Base-by-base conservation (phyloP, 768 basidiomycete species). In the Dioszegia crocea region DNA sequence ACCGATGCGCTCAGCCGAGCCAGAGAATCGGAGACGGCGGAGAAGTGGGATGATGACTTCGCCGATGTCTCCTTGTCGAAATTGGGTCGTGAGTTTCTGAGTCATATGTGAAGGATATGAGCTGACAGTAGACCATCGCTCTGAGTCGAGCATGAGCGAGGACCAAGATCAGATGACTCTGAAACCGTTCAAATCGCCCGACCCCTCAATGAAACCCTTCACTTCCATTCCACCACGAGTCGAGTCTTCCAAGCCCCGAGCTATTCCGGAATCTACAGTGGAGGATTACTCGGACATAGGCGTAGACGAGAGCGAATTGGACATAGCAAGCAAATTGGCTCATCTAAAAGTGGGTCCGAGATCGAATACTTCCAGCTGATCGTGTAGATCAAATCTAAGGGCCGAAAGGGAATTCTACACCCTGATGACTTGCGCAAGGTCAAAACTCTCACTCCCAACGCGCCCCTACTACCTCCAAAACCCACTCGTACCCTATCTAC, bases 1-100 rank as follows among this genome's bases (percentile, higher is more conserved):
- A 66, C 58, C 45, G 61, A 67, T 41, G 67, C 67, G 10, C 51
- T 71, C 19, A 61, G 54, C 16, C 41, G 67, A 30, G 63, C 65
- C 1, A 64, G 66, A 48, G 73, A 74, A 67, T 61, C 43, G 44
- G 59, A 53, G 4, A 63, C 62, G n/a, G 66, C 56, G 1, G 92
- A 96, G 73, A 94, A 92, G 63, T 99, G 96, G 96, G 96, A 99
- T 70, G 90, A 92, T 63, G 96, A 99, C 71, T 99, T 99, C 64
- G 91, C 90, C 64, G 91, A 88, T 1, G 91, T 92, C 31, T 91
- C 90, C 0, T 84, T 89, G 53, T 84, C 86, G 8, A 94, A 92
- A 76, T 76, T 93, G 29, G 88, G 87, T 79, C 86, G 84, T 82
- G 62, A 53, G 66, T 56, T 41, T 2, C 85, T 56, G 6, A 85